Conservation (phyloP, 306 rosid species). For the Vicia villosa region DNA sequence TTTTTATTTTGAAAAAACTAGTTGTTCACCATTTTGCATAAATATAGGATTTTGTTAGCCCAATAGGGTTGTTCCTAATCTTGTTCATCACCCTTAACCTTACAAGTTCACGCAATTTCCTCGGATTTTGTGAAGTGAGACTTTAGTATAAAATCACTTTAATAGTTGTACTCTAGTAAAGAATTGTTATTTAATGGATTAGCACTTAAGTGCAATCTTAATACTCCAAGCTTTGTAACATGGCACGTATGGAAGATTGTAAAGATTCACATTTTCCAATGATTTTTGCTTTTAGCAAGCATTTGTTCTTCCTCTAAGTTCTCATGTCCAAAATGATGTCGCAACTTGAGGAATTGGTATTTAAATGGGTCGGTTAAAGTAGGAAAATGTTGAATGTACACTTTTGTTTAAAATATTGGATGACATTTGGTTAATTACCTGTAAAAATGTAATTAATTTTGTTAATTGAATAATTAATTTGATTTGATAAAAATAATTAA, state of each 20-base stretch:
- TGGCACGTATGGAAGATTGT: constrained; percentile 67
- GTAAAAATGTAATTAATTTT: too few relatives aligned
- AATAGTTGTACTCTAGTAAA: not conserved
- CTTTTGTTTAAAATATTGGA: too few relatives aligned
- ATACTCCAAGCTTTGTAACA: constrained; percentile 54
- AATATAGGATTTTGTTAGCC: too few relatives aligned
- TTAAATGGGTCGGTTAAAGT: not conserved
- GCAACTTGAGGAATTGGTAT: not conserved
- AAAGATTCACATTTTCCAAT: constrained; percentile 50
- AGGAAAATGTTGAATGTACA: too few relatives aligned
- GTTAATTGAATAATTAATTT: too few relatives aligned
- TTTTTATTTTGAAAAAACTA: too few relatives aligned
- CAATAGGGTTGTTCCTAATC: too few relatives aligned
- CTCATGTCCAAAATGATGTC: not conserved
- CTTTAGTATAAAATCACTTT: constrained; percentile 24
- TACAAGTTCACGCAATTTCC: too few relatives aligned
- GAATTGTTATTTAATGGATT: constrained; percentile 14
- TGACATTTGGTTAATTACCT: too few relatives aligned
- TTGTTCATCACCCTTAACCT: too few relatives aligned
- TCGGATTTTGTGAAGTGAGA: constrained; percentile 17
- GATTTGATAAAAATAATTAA: too few relatives aligned
- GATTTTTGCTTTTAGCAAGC: constrained; percentile 32
- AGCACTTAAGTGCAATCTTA: constrained; percentile 40
- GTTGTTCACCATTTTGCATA: too few relatives aligned
- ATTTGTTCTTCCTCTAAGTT: constrained; percentile 20